Base-by-base conservation (phyloP, 192 early-diverging fungal genomes). In the Blastocladiella britannica region DNA sequence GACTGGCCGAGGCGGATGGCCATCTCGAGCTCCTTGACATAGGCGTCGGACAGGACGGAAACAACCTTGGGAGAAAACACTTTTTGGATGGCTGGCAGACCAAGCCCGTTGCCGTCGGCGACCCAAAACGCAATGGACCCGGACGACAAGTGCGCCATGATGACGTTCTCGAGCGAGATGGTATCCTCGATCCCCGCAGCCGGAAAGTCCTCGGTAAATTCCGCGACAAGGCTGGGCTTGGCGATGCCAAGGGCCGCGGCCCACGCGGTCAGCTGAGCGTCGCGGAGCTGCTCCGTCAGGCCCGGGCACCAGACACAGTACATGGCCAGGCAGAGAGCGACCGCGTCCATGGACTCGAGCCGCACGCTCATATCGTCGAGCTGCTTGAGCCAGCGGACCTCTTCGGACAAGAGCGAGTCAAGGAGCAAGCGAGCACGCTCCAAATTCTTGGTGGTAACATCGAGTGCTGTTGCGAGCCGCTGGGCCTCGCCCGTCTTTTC, bases 1-100 rank as follows among this genome's bases (percentile, higher is more conserved):
- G 75, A 71, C 54, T 77, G 78, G 20, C 79, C 79, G 67, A 81
- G 80, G 30, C 79, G 58, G 4, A 81, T 60, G 7, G 77, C 70
- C 24, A 79, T 59, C 55, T 79, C 79, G 15, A 81, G 56, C 5
- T 72, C 31, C 25, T 74, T 25, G 29, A 75, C 25, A 53, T 80
- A 81, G 52, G 61, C 72, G 9, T 74, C 71, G 58, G 77, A 72
- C 54, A 72, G 64, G 25, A 73, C 72, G 24, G 77, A 75, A 22
- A 77, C 63, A 6, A 76, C 55, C 59, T 81, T 77, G 0, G 73
- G 73, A 53, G 75, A 77, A 62, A 63, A 7, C 74, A 68, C 53
- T 76, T 70, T 23, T 65, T 63, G 0, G 72, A 71, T 3, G 77
- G 77, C 61, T 80, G 74, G 22, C 75, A 63, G 24, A 80, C 63